phyloP scores from a whole-genome alignment of 2,329 filamentous ascomycete species.

The Epichloe typhina region DNA sequence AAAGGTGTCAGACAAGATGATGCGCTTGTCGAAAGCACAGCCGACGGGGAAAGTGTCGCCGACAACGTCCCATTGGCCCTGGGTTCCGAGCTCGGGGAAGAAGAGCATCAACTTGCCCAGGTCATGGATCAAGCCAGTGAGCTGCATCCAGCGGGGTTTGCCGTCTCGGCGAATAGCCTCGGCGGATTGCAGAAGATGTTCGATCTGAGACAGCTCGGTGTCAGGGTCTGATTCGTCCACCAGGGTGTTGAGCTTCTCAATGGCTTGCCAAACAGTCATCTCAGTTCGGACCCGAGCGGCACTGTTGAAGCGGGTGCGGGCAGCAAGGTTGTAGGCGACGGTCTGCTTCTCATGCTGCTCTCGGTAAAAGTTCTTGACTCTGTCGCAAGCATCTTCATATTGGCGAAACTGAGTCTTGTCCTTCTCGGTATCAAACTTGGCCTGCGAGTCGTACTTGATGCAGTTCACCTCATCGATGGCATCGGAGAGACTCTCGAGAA shows the following conservation, averaged over 20 bases:
- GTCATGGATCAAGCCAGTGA: constrained; percentile 66
- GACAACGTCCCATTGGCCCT: constrained; percentile 88
- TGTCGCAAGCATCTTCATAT: constrained; percentile 70
- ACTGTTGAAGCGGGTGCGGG: constrained; percentile 45
- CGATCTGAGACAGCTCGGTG: constrained; percentile 75
- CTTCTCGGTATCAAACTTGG: constrained; percentile 60
- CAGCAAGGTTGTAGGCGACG: constrained; percentile 71
- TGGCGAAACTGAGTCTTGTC: constrained; percentile 72
- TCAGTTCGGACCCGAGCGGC: constrained; percentile 48
- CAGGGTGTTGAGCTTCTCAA: constrained; percentile 82
- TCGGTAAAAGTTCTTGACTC: constrained; percentile 76
- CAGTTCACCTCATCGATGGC: constrained; percentile 38
- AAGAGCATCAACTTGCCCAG: constrained; percentile 71
- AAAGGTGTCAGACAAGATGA: constrained; percentile 75
- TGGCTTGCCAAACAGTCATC: constrained; percentile 83
- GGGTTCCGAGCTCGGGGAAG: constrained; percentile 49
- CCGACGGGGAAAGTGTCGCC: constrained; percentile 75
- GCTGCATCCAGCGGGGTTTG: constrained; percentile 71
- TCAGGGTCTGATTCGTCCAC: constrained; percentile 89
- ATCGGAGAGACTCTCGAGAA: constrained; percentile 36
- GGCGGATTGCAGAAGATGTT: constrained; percentile 77
- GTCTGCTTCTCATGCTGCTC: constrained; percentile 62
- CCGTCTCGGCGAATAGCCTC: constrained; percentile 81
- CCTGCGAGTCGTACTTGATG: constrained; percentile 36
- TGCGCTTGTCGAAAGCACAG: constrained; percentile 59